Percentiles rank a stretch among this genome's conserved stretches.
These are phyloP conservation scores for Trichomonascus vanleenenianus DNA, from an alignment of 805 yeast genomes.

Conservation along the genomic window DNA sequence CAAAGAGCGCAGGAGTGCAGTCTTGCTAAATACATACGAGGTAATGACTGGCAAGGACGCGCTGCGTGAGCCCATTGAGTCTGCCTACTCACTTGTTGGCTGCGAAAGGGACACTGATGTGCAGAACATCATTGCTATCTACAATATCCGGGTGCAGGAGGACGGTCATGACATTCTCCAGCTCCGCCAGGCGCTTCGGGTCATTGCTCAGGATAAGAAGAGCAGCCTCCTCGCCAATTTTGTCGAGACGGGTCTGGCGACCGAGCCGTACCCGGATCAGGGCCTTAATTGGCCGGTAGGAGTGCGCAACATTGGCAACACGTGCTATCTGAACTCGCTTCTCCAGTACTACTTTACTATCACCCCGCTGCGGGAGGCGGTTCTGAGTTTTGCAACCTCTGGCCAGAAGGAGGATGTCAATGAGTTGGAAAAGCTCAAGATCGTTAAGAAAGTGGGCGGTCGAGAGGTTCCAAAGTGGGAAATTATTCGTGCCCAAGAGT, in stretches of 20 bases:
- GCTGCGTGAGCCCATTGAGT: slow-evolving; percentile 24
- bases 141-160: slow-evolving; percentile 40
- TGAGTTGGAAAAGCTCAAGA: slow-evolving; percentile 23
- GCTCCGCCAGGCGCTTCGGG: slow-evolving; percentile 50
- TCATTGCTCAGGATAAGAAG: slow-evolving; percentile 46
- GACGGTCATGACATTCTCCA: slow-evolving; percentile 42
- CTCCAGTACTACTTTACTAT: slow-evolving; percentile 86
- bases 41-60: slow-evolving; percentile 9
- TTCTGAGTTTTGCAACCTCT: slow-evolving; percentile 43
- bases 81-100: slow-evolving; percentile 45
- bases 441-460: slow-evolving; percentile 75
- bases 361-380: slow-evolving; percentile 64
- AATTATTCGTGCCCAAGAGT: slow-evolving; percentile 73
- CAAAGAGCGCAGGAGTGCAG: slow-evolving; percentile 20
- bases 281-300: slow-evolving; percentile 81
- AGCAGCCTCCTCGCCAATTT: slow-evolving; percentile 51
- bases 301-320: slow-evolving; percentile 87
- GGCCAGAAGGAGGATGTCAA: slow-evolving; percentile 10
- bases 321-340: slow-evolving; percentile 87
- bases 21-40: slow-evolving; percentile 26
- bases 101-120: slow-evolving; percentile 47
- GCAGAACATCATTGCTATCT: slow-evolving; percentile 44
- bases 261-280: slow-evolving; percentile 6
- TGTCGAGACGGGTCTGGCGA: slow-evolving; percentile 53
- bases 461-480: slow-evolving; percentile 73